Evolutionary conservation across 2,329 filamentous ascomycete genomes (phyloP).

Genomic region (Pyrenochaeta sp.): DNA sequence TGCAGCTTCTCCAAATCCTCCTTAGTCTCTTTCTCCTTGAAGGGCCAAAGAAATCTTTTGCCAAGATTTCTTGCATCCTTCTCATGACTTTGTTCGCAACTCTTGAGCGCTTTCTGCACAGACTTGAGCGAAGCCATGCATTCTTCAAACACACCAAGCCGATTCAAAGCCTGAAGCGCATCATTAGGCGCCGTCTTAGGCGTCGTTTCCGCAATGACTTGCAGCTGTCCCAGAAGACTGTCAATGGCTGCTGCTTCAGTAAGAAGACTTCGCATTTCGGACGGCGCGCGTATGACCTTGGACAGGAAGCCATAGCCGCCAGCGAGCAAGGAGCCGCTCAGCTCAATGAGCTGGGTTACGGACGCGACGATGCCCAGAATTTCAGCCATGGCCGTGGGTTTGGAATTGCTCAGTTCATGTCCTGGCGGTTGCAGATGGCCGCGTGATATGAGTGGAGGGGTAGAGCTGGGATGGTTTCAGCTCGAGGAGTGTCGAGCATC

Average conservation of each 20-base stretch:
- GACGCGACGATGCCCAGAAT: conserved; percentile 8
- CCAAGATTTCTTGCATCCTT: conserved; percentile 10
- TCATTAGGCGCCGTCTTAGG: conserved; percentile 2
- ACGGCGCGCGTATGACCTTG: conserved; percentile 9
- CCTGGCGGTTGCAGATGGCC: too few relatives aligned
- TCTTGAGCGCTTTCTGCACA: conserved; percentile 8
- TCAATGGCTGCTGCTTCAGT: conserved; percentile 17
- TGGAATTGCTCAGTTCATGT: too few relatives aligned
- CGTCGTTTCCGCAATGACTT: conserved; percentile 5
- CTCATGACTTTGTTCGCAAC: conserved; percentile 11
- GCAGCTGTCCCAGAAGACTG: conserved; percentile 14
- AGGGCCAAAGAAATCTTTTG: conserved; percentile 11
- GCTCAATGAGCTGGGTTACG: conserved; percentile 10
- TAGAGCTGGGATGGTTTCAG: too few relatives aligned
- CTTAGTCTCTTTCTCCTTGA: conserved; percentile 21
- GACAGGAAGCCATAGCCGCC: conserved; percentile 16
- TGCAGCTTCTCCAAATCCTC: conserved; percentile 8
- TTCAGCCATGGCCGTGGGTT: too few relatives aligned
- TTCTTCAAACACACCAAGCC: conserved; percentile 8
- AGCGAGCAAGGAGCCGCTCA: conserved; percentile 14
- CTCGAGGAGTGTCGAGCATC: too few relatives aligned
- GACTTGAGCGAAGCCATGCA: conserved; percentile 3
- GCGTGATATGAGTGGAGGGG: too few relatives aligned
- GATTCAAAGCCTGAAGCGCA: conserved; percentile 3
- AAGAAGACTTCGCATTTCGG: conserved; percentile 14